A percentile compares a stretch with the other conserved stretches of the same genome.
Conservation (phyloP, 257 asterid genomes). For the Solanum bulbocastanum region DNA sequence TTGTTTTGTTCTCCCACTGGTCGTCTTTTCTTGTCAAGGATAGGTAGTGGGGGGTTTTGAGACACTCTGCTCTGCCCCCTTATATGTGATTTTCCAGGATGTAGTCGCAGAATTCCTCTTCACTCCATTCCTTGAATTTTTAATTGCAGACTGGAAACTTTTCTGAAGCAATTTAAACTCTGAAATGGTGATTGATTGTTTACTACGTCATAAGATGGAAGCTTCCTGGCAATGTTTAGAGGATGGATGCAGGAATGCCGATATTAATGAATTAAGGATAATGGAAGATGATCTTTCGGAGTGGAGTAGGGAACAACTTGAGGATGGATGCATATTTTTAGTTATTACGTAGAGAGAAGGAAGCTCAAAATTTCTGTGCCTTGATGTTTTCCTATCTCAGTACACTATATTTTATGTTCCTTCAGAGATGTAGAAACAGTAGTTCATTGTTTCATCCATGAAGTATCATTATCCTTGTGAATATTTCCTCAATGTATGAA, state of each 20-base stretch:
- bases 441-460: neutral
- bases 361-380: neutral
- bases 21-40: neutral
- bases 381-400: neutral
- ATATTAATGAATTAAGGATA: neutral
- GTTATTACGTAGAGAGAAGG: neutral
- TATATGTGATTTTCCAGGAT: neutral
- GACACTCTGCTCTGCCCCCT: neutral
- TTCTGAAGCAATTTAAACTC: slow-evolving; percentile 8
- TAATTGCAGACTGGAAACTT: slow-evolving; percentile 31
- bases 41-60: neutral
- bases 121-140: neutral
- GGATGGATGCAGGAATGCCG: neutral
- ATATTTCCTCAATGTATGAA: neutral
- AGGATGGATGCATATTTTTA: neutral
- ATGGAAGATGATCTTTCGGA: neutral
- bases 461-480: neutral
- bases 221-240: neutral
- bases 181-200: neutral
- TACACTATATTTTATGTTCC: neutral
- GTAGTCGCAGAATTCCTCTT: neutral
- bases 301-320: neutral
- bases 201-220: neutral
- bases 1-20: neutral
- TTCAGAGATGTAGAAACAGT: neutral